Percentiles rank a stretch among this genome's conserved stretches.
These are phyloP conservation scores for Coprinellus aureogranulatus DNA, from an alignment of 768 basidiomycete genomes.

Conservation along the genomic window DNA sequence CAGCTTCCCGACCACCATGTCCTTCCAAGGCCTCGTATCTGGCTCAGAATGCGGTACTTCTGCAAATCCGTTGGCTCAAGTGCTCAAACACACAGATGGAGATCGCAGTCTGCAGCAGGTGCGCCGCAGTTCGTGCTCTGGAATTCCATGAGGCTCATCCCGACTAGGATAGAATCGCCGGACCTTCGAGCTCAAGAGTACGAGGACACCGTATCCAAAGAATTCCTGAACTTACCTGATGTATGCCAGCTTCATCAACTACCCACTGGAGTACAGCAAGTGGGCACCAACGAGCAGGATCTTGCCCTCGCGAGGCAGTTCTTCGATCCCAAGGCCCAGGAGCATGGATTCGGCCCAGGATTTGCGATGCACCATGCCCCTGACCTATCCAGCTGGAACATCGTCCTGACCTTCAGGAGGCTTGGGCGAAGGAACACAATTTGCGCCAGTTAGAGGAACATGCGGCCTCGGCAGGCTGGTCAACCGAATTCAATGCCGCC, in stretches of 20 bases:
- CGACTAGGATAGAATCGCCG: slow-evolving; percentile 67
- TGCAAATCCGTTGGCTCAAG: slow-evolving; percentile 83
- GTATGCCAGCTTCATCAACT: slow-evolving; percentile 69
- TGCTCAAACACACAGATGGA: slow-evolving; percentile 85
- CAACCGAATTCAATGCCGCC: slow-evolving; percentile 49
- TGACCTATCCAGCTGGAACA: slow-evolving; percentile 32
- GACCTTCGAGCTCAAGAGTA: slow-evolving; percentile 71
- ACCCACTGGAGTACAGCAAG: slow-evolving; percentile 51
- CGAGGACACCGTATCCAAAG: slow-evolving; percentile 15
- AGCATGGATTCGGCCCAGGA: slow-evolving; percentile 29
- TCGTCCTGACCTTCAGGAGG: slow-evolving; percentile 41
- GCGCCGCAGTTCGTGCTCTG: neutral
- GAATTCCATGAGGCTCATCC: slow-evolving; percentile 5
- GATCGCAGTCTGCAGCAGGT: slow-evolving; percentile 89
- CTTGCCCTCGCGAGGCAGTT: slow-evolving; percentile 76
- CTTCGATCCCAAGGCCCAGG: slow-evolving; percentile 52
- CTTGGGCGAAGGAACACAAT: slow-evolving; percentile 54
- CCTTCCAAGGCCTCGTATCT: slow-evolving; percentile 76
- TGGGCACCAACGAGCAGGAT: slow-evolving; percentile 61
- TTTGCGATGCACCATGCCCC: slow-evolving; percentile 31
- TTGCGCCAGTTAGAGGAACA: slow-evolving; percentile 36
- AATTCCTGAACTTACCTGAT: neutral
- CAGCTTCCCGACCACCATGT: slow-evolving; percentile 42
- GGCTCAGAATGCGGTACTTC: slow-evolving; percentile 86
- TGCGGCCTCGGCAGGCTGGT: slow-evolving; percentile 44